Conservation (phyloP, 1,284 basidiomycete genomes). For the Trichosporon coremiiforme region DNA sequence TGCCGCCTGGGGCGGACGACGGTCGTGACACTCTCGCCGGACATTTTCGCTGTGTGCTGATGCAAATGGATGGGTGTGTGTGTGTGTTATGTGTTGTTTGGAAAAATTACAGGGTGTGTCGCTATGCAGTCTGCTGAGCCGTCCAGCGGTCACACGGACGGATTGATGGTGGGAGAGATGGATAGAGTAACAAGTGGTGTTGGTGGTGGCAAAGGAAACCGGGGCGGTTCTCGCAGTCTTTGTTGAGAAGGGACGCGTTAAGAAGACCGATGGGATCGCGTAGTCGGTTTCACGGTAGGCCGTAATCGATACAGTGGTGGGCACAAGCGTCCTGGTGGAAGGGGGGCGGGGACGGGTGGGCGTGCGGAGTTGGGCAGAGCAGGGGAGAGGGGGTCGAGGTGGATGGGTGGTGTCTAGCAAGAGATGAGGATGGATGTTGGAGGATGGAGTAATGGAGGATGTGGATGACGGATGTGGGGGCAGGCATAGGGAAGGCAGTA, state of each 20-base stretch:
- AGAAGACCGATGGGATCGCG: slow-evolving; percentile 6
- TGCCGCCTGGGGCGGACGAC: slow-evolving; percentile 1
- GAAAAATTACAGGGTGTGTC: slow-evolving; percentile 7
- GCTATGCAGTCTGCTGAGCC: slow-evolving; percentile 16
- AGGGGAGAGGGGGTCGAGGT: neutral
- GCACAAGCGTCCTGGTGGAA: slow-evolving; percentile 2
- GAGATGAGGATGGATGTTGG: slow-evolving; percentile 16
- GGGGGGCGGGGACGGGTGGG: neutral
- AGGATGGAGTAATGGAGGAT: slow-evolving; percentile 12
- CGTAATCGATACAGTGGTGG: slow-evolving; percentile 17
- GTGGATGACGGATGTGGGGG: slow-evolving; percentile 19
- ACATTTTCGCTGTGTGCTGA: neutral
- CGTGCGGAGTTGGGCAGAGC: neutral
- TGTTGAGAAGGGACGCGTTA: slow-evolving; percentile 6
- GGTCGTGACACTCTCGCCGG: slow-evolving; percentile 13
- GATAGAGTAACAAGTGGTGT: slow-evolving; percentile 8
- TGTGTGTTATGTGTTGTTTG: neutral
- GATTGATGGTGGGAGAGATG: neutral
- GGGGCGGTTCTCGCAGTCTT: neutral
- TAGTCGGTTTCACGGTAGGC: slow-evolving; percentile 17
- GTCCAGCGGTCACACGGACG: slow-evolving; percentile 13
- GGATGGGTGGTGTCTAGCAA: slow-evolving; percentile 7
- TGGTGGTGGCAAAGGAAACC: slow-evolving; percentile 11
- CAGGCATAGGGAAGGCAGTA: neutral
- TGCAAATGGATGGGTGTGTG: neutral